Percentiles rank a stretch among this genome's conserved stretches.
phyloP scores from a whole-genome alignment of 2,329 filamentous ascomycete genomes.

The Chrysosporium queenslandicum region DNA sequence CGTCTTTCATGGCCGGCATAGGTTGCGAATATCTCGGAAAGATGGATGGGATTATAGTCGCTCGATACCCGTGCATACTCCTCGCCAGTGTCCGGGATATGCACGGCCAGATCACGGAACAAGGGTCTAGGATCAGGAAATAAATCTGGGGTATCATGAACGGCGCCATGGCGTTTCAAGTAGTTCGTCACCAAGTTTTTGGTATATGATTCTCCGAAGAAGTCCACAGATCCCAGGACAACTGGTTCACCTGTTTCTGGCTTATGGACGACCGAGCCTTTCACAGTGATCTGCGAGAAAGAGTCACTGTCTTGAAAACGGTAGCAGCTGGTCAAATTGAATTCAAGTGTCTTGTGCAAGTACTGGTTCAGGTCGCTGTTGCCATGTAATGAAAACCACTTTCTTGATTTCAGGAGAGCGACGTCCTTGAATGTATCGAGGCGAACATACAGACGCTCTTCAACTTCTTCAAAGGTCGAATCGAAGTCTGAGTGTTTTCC shows the following conservation, averaged over 20 bases:
- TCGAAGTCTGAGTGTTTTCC: constrained; percentile 86
- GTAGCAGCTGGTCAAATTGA: constrained; percentile 84
- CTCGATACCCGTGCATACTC: constrained; percentile 97
- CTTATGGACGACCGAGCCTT: constrained; percentile 85
- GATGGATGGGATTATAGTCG: constrained; percentile 98
- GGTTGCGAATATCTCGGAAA: constrained; percentile 88
- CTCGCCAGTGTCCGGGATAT: constrained; percentile 90
- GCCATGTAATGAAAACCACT: constrained; percentile 88
- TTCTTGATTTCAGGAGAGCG: constrained; percentile 86
- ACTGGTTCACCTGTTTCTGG: constrained; percentile 94
- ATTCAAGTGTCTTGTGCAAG: constrained; percentile 83
- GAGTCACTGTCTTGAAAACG: constrained; percentile 90
- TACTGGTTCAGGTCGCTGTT: constrained; percentile 61
- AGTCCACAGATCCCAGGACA: constrained; percentile 90
- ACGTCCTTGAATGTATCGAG: constrained; percentile 82
- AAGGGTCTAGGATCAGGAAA: constrained; percentile 96
- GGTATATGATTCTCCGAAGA: constrained; percentile 55
- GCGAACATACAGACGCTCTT: constrained; percentile 86
- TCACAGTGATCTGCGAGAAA: constrained; percentile 82
- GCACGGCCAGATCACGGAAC: constrained; percentile 72
- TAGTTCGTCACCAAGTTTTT: constrained; percentile 97
- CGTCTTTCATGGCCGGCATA: constrained; percentile 96
- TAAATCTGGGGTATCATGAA: constrained; percentile 89
- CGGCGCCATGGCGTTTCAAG: constrained; percentile 72
- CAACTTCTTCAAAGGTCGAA: constrained; percentile 97